Base-by-base conservation (phyloP, 805 yeast genomes). In the Lachancea dasiensis region DNA sequence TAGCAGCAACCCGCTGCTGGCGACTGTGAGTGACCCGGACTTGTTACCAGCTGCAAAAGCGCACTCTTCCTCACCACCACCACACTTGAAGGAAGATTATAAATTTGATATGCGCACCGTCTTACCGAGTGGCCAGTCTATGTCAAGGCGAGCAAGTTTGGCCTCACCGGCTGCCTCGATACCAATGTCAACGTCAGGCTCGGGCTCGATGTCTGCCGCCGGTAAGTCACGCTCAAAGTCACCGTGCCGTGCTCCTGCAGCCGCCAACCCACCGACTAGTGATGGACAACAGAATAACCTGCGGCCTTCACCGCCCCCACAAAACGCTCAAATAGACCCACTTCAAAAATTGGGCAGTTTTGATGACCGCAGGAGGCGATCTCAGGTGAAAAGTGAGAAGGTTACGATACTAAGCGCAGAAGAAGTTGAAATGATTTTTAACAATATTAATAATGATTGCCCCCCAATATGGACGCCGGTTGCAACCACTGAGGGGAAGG, bases 381-480 rank as follows among this genome's bases (percentile, higher is more conserved):
- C 14, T 68, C 65, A 27, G 73, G 69, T 14, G 70, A 72, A 57
- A 73, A 73, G 7, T 60, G 69, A 46, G 48, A 44, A 48, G 14
- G 43, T 58, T 26, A 59, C 51, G 14, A 44, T 64, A 14, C 53
- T 64, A n/a, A 47, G 61, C 4, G 41, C 64, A 2, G 63, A 60
- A 37, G 69, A 64, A 37, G 63, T 60, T 2, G 67, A 65, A 40
- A 56, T 61, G 45, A 54, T 63, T 22, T 55, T 63, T 38, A 57
- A 52, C 37, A 59, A 66, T 25, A 43, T 60, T 13, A 62, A 62
- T 16, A 50, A 56, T 3, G 49, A 61, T 3, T 50, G 52, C 9
- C 58, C 60, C 3, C 73, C 76, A 0, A 56, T 72, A 11, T 82
- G 90, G 89, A 56, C 78, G 0, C 82, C 86, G 0, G 69, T 72